phyloP scores from a whole-genome alignment of 2,329 filamentous ascomycete genomes.

The Orbilia brochopaga region DNA sequence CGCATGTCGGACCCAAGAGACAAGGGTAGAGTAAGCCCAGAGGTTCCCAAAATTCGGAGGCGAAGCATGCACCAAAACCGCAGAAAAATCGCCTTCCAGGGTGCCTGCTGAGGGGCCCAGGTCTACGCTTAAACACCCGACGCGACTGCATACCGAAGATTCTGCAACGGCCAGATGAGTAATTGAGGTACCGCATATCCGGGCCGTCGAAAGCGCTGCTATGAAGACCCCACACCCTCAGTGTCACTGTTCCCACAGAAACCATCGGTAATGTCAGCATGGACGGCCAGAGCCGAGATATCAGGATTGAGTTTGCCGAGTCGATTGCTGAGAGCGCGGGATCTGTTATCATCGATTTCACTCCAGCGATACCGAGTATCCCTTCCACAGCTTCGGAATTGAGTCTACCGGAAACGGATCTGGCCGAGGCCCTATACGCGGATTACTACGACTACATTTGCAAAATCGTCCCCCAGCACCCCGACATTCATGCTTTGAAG shows the following conservation, averaged over 20 bases:
- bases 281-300: conserved; percentile 14
- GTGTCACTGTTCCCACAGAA: too few species aligned
- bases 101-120: not conserved
- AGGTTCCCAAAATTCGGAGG: not conserved
- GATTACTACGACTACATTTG: conserved; percentile 49
- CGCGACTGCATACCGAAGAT: too few species aligned
- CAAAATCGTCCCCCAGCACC: conserved; percentile 38
- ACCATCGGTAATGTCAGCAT: conserved; percentile 13
- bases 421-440: conserved; percentile 15
- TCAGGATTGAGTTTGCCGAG: conserved; percentile 13
- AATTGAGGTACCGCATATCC: too few species aligned
- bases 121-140: not conserved
- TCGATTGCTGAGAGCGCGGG: conserved; percentile 25
- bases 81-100: not conserved
- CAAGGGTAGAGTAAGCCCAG: not conserved
- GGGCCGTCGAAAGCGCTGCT: too few species aligned
- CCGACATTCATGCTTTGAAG: conserved; percentile 39
- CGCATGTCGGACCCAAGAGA: too few species aligned
- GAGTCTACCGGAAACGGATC: conserved; percentile 26
- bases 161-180: too few species aligned
- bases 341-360: conserved; percentile 37
- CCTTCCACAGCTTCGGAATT: conserved; percentile 15
- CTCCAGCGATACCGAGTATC: conserved; percentile 21
- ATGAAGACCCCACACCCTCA: too few species aligned
- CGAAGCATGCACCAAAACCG: not conserved